phyloP scores from a whole-genome alignment of 345 rosid genomes.

The Theobroma cacao region DNA sequence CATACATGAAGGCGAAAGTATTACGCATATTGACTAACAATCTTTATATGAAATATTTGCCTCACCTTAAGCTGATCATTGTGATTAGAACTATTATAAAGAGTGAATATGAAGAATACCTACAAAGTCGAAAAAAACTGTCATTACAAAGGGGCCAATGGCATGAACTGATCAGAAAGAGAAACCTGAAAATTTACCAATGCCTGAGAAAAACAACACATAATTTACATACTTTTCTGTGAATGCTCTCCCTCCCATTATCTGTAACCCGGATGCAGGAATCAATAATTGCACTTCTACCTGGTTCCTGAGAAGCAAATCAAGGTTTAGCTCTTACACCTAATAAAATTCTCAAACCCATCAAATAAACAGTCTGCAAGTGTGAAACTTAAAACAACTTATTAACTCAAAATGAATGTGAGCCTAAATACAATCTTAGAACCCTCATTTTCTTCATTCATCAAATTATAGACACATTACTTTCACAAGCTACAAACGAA shows the following conservation, averaged over 20 bases:
- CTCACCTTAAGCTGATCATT: slow-evolving; percentile 93
- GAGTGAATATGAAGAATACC: slow-evolving; percentile 87
- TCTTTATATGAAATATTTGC: slow-evolving; percentile 15
- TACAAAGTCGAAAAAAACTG: slow-evolving; percentile 34
- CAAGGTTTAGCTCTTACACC: slow-evolving; percentile 3
- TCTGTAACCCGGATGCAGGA: slow-evolving; percentile 87
- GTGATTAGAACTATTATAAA: slow-evolving; percentile 82
- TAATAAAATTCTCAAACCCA: not conserved
- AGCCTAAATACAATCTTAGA: not conserved
- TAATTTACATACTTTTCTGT: slow-evolving; percentile 63
- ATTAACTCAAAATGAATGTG: not conserved
- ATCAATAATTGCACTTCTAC: slow-evolving; percentile 79
- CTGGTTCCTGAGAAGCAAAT: slow-evolving; percentile 49
- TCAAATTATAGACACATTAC: not conserved
- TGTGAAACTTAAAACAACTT: not conserved
- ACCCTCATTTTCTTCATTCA: not conserved
- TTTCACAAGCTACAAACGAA: not conserved
- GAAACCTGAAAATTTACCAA: slow-evolving; percentile 1
- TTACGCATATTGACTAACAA: slow-evolving; percentile 13
- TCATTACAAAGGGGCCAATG: slow-evolving; percentile 11
- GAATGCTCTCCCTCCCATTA: slow-evolving; percentile 92
- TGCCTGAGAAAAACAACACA: not conserved
- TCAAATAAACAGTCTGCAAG: not conserved
- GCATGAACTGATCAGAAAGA: not conserved
- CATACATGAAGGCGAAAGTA: slow-evolving; percentile 20